Conservation (phyloP, 148 eudicot species). For the Oxyria digyna region DNA sequence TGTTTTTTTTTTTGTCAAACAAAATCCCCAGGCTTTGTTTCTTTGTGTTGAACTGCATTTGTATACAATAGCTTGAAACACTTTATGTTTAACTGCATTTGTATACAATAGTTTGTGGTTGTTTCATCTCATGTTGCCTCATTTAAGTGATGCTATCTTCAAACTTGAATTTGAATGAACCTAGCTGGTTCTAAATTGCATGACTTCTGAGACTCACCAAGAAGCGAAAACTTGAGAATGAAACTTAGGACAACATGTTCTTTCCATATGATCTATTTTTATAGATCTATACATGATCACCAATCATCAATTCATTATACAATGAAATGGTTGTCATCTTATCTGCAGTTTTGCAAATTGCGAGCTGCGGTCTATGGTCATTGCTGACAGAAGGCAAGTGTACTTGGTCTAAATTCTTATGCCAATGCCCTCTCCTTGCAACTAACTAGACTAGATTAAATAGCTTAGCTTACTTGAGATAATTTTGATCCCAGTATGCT, state of each 20-base stretch:
- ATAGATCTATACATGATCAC: not conserved
- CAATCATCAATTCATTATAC: not conserved
- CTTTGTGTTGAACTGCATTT: too few relatives aligned
- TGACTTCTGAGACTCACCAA: not conserved
- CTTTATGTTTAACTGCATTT: too few relatives aligned
- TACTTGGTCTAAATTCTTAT: not conserved
- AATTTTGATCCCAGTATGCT: constrained; percentile 38
- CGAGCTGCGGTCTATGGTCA: constrained; percentile 83
- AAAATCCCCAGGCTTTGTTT: too few relatives aligned
- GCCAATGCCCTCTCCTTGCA: not conserved
- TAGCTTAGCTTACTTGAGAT: too few relatives aligned
- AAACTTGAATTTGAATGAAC: not conserved
- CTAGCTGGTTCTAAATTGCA: not conserved
- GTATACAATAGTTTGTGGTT: not conserved
- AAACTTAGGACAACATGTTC: too few relatives aligned
- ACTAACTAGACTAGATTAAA: too few relatives aligned
- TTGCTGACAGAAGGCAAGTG: constrained; percentile 55
- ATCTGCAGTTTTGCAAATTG: constrained; percentile 76
- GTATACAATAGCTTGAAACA: too few relatives aligned
- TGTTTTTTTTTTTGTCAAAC: too few relatives aligned
- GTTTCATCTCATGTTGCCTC: not conserved
- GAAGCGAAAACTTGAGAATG: not conserved
- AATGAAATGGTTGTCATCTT: not conserved
- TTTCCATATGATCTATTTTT: not conserved
- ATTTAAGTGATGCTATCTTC: not conserved